Evolutionary conservation across 1,284 basidiomycete genomes (phyloP).

Genomic region (Melampsora americana): DNA sequence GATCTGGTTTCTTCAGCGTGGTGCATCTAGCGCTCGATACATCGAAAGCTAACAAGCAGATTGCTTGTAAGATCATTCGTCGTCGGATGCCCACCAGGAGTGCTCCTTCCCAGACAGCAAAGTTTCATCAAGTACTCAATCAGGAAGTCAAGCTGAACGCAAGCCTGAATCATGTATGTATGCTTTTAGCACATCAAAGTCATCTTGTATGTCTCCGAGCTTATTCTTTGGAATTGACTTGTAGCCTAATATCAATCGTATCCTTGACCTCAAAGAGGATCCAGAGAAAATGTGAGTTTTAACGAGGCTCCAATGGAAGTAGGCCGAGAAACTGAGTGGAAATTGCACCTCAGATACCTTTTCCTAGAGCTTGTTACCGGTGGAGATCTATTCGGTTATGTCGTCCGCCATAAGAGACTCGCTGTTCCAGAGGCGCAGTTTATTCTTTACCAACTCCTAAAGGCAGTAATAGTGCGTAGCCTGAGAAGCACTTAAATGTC

Average conservation of each 20-base stretch:
- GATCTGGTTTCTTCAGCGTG: slow-evolving; percentile 42
- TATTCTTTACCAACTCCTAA: slow-evolving; percentile 33
- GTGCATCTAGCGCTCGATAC: slow-evolving; percentile 35
- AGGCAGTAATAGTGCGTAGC: background rate
- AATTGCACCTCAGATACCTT: slow-evolving; percentile 20
- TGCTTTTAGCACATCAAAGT: background rate
- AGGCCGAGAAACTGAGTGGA: too few species aligned
- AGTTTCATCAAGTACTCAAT: slow-evolving; percentile 28
- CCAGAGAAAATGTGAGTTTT: slow-evolving; percentile 31
- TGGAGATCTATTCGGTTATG: slow-evolving; percentile 42
- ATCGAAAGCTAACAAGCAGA: slow-evolving; percentile 10
- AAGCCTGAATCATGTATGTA: slow-evolving; percentile 36
- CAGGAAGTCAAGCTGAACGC: slow-evolving; percentile 40
- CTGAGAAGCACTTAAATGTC: too few species aligned
- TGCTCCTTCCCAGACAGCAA: slow-evolving; percentile 6
- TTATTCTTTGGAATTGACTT: background rate
- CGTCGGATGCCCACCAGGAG: slow-evolving; percentile 2
- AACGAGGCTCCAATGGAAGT: background rate
- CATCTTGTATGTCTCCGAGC: background rate
- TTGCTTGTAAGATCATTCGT: slow-evolving; percentile 40
- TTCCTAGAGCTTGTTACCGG: slow-evolving; percentile 43
- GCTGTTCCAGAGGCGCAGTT: slow-evolving; percentile 28
- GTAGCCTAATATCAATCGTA: slow-evolving; percentile 42
- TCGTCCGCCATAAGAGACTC: slow-evolving; percentile 28
- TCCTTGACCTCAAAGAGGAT: slow-evolving; percentile 33